These are phyloP conservation scores for Gonium pectorale DNA, from an alignment of 139 green algal genomes.

Conservation along the genomic window DNA sequence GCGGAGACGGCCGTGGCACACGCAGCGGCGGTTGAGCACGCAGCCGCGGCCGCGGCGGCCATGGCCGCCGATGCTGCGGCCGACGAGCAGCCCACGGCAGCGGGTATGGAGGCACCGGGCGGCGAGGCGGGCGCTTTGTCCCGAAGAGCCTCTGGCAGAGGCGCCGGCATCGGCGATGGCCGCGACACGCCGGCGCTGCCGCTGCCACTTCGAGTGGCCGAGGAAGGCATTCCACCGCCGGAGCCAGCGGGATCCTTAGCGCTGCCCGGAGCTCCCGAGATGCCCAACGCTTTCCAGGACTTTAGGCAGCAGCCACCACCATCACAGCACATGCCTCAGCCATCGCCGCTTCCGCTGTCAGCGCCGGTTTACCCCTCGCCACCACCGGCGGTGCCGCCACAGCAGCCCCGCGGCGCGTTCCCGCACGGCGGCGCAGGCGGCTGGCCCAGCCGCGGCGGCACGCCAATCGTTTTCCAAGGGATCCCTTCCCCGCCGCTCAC, in stretches of 20 bases:
- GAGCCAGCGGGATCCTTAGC: too few relatives aligned
- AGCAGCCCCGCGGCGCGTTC: not conserved
- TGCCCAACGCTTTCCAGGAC: too few relatives aligned
- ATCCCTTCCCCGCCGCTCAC: too few relatives aligned
- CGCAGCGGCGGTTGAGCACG: not conserved
- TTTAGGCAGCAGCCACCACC: too few relatives aligned
- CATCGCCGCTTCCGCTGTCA: not conserved
- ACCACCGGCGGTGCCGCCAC: not conserved
- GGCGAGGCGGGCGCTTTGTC: not conserved
- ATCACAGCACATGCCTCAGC: not conserved
- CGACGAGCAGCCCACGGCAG: not conserved
- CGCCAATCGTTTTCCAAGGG: too few relatives aligned
- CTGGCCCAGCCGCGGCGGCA: too few relatives aligned
- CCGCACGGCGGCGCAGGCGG: too few relatives aligned
- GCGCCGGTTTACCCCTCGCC: not conserved
- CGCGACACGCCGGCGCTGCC: not conserved
- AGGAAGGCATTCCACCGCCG: too few relatives aligned
- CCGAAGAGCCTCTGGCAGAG: not conserved
- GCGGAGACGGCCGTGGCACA: conserved; percentile 17
- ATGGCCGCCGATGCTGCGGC: not conserved
- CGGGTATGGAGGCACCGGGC: not conserved
- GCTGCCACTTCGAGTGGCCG: not conserved
- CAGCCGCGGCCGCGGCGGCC: not conserved
- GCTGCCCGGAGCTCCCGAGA: too few relatives aligned
- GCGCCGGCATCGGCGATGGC: not conserved